These are phyloP conservation scores for Hericium rajendrae DNA, from an alignment of 768 basidiomycete species.

Conservation along the genomic window DNA sequence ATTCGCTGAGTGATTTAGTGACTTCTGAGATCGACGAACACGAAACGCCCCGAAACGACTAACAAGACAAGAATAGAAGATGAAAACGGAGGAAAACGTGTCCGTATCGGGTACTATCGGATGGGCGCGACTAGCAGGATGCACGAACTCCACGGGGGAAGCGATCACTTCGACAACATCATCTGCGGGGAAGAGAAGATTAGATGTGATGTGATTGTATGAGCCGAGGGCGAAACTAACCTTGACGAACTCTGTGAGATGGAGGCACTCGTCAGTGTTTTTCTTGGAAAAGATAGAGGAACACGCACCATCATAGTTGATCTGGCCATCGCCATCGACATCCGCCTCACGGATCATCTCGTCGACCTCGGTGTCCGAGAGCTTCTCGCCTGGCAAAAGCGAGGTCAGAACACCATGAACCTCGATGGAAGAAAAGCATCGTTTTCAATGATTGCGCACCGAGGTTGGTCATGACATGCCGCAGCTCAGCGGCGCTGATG, in stretches of 20 bases:
- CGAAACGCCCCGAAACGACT: background rate
- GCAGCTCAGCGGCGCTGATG: constrained; percentile 79
- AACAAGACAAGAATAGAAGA: background rate
- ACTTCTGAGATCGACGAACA: too few relatives aligned
- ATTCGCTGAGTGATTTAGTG: too few relatives aligned
- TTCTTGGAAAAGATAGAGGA: constrained; percentile 1
- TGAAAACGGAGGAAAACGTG: background rate
- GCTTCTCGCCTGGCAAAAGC: constrained; percentile 59
- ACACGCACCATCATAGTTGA: constrained; percentile 69
- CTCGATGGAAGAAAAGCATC: background rate
- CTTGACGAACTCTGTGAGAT: constrained; percentile 62
- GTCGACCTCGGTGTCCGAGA: constrained; percentile 79
- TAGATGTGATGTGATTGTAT: background rate
- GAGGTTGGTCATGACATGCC: constrained; percentile 86
- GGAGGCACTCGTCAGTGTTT: constrained; percentile 3
- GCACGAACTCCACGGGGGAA: background rate
- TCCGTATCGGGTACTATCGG: background rate
- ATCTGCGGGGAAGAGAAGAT: background rate
- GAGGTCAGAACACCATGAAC: background rate
- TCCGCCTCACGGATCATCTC: constrained; percentile 98
- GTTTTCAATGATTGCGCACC: constrained; percentile 33
- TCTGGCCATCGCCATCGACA: constrained; percentile 89
- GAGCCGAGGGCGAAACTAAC: constrained; percentile 22
- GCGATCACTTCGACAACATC: constrained; percentile 2
- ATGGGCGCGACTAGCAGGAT: background rate